Conservation (phyloP, 306 rosid genomes). For the Canavalia ensiformis region DNA sequence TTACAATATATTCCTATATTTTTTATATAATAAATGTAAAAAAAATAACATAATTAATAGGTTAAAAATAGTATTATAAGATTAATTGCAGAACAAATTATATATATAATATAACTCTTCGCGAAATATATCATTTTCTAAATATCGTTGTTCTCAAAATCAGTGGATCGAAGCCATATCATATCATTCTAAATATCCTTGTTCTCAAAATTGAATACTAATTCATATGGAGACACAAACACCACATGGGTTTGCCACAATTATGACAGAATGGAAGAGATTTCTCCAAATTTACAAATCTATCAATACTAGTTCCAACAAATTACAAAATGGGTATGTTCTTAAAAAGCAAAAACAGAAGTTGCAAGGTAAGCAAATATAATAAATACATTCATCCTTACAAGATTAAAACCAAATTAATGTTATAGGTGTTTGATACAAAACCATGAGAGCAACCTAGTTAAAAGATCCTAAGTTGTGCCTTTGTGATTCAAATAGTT, state of each 20-base stretch:
- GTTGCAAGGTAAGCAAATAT: not conserved
- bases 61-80: no score
- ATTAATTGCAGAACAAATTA: no score
- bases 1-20: no score
- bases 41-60: no score
- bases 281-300: constrained; percentile 23
- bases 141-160: no score
- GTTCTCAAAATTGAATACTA: not conserved
- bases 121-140: no score
- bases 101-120: no score
- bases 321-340: constrained; percentile 31
- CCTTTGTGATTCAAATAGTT: constrained; percentile 29
- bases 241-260: not conserved
- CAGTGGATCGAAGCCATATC: no score
- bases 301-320: constrained; percentile 17
- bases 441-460: constrained; percentile 26
- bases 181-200: no score
- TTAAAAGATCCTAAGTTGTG: not conserved
- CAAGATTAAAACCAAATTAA: constrained; percentile 41
- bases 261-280: not conserved
- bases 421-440: constrained; percentile 26
- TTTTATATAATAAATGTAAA: no score
- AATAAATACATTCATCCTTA: constrained; percentile 26
- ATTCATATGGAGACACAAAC: not conserved
- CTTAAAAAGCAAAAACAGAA: not conserved